A percentile compares a stretch with the other conserved stretches of the same genome.
Conservation (phyloP, 495 filamentous ascomycete species). For the Corynascus novoguineensis region DNA sequence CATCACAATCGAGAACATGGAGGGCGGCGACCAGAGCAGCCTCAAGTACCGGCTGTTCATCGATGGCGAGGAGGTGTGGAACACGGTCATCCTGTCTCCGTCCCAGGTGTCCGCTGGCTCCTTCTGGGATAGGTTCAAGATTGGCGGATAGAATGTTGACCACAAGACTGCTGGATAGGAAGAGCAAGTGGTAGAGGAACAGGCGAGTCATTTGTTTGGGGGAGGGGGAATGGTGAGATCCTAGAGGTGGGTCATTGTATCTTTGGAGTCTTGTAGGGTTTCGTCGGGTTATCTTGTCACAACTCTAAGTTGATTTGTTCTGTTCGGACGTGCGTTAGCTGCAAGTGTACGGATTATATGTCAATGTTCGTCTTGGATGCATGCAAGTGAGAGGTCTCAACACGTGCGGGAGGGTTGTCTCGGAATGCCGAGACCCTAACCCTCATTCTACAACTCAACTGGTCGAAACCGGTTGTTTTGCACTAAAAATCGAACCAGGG, state of each 20-base stretch:
- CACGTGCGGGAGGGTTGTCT: too few species aligned
- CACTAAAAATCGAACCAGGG: too few species aligned
- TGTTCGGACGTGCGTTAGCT: too few species aligned
- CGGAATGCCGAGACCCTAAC: too few species aligned
- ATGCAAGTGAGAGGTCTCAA: too few species aligned
- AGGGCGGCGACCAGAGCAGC: constrained; percentile 53
- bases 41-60: constrained; percentile 79
- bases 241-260: not conserved
- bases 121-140: constrained; percentile 39
- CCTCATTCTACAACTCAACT: not conserved
- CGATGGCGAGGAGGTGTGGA: constrained; percentile 74
- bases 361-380: too few species aligned
- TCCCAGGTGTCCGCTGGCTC: constrained; percentile 27
- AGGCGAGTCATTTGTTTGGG: not conserved
- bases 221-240: not conserved
- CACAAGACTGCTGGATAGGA: too few species aligned
- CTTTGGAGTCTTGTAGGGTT: not conserved
- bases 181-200: too few species aligned
- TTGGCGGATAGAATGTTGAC: constrained; percentile 12
- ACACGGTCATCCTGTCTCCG: constrained; percentile 53
- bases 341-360: too few species aligned
- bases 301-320: too few species aligned
- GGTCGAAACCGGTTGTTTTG: too few species aligned
- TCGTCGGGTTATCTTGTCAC: too few species aligned
- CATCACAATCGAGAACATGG: constrained; percentile 68